These are phyloP conservation scores for Cryphonectria japonica DNA, from an alignment of 2,329 filamentous ascomycete genomes.

Conservation along the genomic window DNA sequence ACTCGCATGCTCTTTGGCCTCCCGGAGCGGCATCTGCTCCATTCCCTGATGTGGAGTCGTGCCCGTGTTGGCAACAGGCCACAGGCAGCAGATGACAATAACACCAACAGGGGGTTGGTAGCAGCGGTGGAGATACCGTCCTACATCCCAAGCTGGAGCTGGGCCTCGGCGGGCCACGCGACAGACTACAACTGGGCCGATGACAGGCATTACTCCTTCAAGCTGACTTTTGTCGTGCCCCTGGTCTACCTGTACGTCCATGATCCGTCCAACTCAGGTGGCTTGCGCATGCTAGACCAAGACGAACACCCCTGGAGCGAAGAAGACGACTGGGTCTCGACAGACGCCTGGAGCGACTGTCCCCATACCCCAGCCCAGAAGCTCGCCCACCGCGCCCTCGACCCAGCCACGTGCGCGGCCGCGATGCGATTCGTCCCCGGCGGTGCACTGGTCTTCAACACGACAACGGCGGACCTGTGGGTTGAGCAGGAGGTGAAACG, in stretches of 20 bases:
- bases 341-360: background rate
- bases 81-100: background rate
- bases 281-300: constrained; percentile 5
- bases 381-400: constrained; percentile 9
- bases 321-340: background rate
- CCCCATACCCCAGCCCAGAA: background rate
- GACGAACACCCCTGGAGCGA: background rate
- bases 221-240: background rate
- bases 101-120: background rate
- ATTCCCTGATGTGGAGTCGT: constrained; percentile 7
- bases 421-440: background rate
- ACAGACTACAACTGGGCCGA: constrained; percentile 4
- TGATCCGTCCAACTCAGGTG: background rate
- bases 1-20: constrained; percentile 9
- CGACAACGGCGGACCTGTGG: constrained; percentile 7
- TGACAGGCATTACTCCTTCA: background rate
- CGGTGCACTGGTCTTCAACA: constrained; percentile 6
- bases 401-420: background rate
- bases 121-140: background rate
- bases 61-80: background rate
- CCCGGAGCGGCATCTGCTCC: constrained; percentile 6
- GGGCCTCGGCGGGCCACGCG: background rate
- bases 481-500: background rate
- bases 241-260: constrained; percentile 2
- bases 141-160: constrained; percentile 15